phyloP scores from a whole-genome alignment of 306 rosid species.

The Lablab purpureus region DNA sequence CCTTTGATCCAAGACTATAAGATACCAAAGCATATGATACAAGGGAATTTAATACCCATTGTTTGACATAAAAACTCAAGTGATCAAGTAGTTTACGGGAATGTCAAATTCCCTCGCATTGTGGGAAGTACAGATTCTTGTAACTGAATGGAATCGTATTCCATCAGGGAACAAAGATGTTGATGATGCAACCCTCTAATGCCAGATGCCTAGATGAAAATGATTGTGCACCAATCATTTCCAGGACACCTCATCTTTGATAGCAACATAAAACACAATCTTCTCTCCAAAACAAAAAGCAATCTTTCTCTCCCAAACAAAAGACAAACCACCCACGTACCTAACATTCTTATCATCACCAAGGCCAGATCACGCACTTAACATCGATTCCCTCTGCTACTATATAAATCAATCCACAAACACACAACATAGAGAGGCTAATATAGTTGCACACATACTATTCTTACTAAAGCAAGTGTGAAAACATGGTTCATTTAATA shows the following conservation, averaged over 20 bases:
- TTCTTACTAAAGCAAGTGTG: neutral
- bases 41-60: neutral
- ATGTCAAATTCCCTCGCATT: constrained; percentile 3
- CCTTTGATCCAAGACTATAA: neutral
- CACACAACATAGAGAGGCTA: neutral
- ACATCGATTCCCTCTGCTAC: neutral
- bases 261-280: constrained; percentile 30
- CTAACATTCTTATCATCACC: neutral
- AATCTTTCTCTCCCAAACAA: neutral
- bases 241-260: neutral
- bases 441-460: neutral
- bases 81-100: constrained; percentile 29
- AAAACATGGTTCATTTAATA: neutral
- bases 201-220: neutral
- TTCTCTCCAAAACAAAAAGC: neutral
- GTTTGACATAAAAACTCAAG: neutral
- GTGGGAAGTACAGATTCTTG: neutral
- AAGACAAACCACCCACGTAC: neutral
- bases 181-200: neutral
- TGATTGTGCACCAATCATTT: constrained; percentile 4
- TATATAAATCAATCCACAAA: constrained; percentile 15
- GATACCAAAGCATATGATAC: constrained; percentile 1
- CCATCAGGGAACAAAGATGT: neutral
- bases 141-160: constrained; percentile 5
- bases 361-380: constrained; percentile 15